Percentiles rank a stretch among this genome's conserved stretches.
These are phyloP conservation scores for Nectriaceae sp. DNA, from an alignment of 2,329 filamentous ascomycete genomes.

Conservation along the genomic window DNA sequence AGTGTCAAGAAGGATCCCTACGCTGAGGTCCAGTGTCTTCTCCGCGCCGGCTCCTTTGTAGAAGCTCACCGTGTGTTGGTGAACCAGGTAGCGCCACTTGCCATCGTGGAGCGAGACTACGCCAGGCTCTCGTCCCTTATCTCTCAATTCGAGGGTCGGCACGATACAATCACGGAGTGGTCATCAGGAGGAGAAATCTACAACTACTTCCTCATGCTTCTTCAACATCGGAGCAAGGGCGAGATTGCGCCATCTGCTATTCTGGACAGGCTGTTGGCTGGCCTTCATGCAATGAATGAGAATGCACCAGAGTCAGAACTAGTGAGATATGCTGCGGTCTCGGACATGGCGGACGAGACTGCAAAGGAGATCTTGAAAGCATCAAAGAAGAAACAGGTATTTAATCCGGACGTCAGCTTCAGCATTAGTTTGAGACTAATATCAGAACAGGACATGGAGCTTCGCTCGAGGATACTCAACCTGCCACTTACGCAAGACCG, in stretches of 20 bases:
- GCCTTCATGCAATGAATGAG: constrained; percentile 57
- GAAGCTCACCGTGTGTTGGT: constrained; percentile 86
- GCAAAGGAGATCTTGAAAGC: constrained; percentile 63
- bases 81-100: constrained; percentile 75
- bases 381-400: constrained; percentile 58
- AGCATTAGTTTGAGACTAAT: constrained; percentile 17
- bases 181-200: constrained; percentile 80
- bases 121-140: constrained; percentile 69
- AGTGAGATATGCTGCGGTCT: constrained; percentile 66
- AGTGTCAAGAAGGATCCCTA: constrained; percentile 68
- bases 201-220: constrained; percentile 56
- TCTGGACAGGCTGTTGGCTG: constrained; percentile 58
- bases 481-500: constrained; percentile 73
- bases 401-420: constrained; percentile 22
- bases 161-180: constrained; percentile 71
- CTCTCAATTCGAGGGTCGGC: constrained; percentile 66
- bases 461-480: constrained; percentile 49
- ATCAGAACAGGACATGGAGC: constrained; percentile 35
- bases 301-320: constrained; percentile 48
- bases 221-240: constrained; percentile 45
- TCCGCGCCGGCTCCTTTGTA: constrained; percentile 73
- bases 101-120: constrained; percentile 83
- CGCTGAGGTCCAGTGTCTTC: constrained; percentile 75
- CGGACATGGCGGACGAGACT: constrained; percentile 78
- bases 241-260: constrained; percentile 45